phyloP scores from a whole-genome alignment of 163 green algal species.

The Chloromonas sp. region DNA sequence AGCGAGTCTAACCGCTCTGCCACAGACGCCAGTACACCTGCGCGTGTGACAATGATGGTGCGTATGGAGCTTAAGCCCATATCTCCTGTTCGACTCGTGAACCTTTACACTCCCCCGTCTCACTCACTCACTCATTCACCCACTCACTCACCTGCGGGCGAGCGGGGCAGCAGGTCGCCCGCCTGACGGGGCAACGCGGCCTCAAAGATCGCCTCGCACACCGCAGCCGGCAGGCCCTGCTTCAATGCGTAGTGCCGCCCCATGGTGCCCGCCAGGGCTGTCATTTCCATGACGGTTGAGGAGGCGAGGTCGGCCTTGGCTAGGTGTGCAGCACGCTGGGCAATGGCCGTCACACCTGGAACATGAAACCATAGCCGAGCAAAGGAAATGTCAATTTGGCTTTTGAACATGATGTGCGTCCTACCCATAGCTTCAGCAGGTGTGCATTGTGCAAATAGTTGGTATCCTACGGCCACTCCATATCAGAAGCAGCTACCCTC shows the following conservation, averaged over 20 bases:
- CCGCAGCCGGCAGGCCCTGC: conserved; percentile 35
- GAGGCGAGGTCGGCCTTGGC: conserved; percentile 87
- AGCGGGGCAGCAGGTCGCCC: conserved; percentile 73
- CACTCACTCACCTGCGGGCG: background rate
- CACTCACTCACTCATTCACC: background rate
- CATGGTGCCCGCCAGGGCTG: conserved; percentile 83
- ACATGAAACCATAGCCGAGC: background rate
- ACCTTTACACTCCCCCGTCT: background rate
- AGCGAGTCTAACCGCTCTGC: conserved; percentile 89
- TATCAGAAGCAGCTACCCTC: too few relatives aligned
- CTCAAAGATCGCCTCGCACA: conserved; percentile 88
- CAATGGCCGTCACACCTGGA: background rate
- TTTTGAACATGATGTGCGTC: too few relatives aligned
- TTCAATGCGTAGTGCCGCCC: conserved; percentile 68
- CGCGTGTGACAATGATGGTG: conserved; percentile 10
- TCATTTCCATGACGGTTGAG: conserved; percentile 93
- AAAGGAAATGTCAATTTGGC: background rate
- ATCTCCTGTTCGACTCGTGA: background rate
- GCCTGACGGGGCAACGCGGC: conserved; percentile 76
- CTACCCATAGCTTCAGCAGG: too few relatives aligned
- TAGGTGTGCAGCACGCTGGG: conserved; percentile 60
- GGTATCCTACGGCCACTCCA: background rate
- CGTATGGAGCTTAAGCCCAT: background rate
- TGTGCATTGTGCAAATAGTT: background rate
- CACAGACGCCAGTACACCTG: conserved; percentile 83